Evolutionary conservation across 106 monocot genomes (phyloP), one percentile per base, ranked within the genome.

Genomic region (Iris macrosiphon): DNA sequence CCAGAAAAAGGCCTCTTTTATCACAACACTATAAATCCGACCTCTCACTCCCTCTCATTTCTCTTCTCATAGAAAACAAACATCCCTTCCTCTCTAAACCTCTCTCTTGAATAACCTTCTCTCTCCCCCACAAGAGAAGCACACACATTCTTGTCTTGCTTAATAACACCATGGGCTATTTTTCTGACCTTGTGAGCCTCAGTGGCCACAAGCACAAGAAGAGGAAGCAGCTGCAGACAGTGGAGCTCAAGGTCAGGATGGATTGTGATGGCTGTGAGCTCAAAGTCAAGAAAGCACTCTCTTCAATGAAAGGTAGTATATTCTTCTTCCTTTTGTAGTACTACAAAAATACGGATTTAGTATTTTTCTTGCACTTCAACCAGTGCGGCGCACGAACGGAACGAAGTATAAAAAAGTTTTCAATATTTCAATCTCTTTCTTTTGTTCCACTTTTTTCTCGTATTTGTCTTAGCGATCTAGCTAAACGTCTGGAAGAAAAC

Each of bases 191-290:
- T 22, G 51, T 72, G 27, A 21, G 55, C 45, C 45, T 28, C 47
- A 55, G 35, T 20, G 54, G 58, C 25, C 74, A 65, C 40, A 64
- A 16, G 31, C 62, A 68, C 53, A 77, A 56, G 64, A 79, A 61
- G 72, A 58, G 69, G 59, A 82, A 69, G 52, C 64, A 67, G 57
- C 29, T 77, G 14, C 76, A 77, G 49, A 76, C 76, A 14, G 77
- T 77, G 31, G 77, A 77, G 37, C 76, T 82, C 55, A 82, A 77
- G 61, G 69, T 77, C 14, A 59, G 60, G 49, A 77, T 82, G 68
- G 75, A 77, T 57, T 82, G 82, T 54, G 77, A 82, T 13, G 82
- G 82, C 13, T 82, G 82, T 65, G 82, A 72, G 45, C 67, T 60
- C 45, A 82, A 82, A 21, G 72, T 82, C 9, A 77, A 77, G 61